Base-by-base conservation (phyloP, 2,329 filamentous ascomycete species). In the Phialemoniopsis sp. region DNA sequence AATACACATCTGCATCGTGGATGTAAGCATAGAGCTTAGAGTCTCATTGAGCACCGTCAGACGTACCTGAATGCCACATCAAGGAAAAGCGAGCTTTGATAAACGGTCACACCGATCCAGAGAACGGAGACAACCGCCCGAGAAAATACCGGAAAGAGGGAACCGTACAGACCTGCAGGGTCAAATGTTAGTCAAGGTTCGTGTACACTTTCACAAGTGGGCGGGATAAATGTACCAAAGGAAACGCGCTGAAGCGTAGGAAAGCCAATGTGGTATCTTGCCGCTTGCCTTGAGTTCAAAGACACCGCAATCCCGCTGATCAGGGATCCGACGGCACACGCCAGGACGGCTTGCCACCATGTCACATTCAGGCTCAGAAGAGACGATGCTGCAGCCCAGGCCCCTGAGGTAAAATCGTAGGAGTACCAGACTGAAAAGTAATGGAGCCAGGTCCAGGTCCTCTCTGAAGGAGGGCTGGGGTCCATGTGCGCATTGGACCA, bases 401-500 rank as follows among this genome's bases (percentile, higher is more conserved):
- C 34, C 6, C 34, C 34, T 4, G 34, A 21, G 5, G 34, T 36
- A 18, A 36, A 36, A 19, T 36, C 26, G 34, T 36, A 36, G 17
- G 34, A 36, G 17, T 36, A 36, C 34, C 34, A 36, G 9, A 36
- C 34, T 13, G 34, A 7, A 26, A 36, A 36, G 18, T 36, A 36
- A 26, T 36, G 34, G 14, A 36, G 6, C 34, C 34, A 36, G 34
- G 17, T 36, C 34, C 34, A 36, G 8, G 34, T 36, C 34, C 34
- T 16, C 34, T 36, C 34, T 9, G 34, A 36, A 6, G 34, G 34
- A n/a, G 34, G 34, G 15, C 34, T 36, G 8, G 34, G 34, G 14
- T 36, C 34, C 34, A 36, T 36, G 13, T 36, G 34, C 13, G 34
- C 34, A 19, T 36, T 36, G 10, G 34, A 36, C 34, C 34, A 36